These are phyloP conservation scores for Boletellus ananas DNA, from an alignment of 768 basidiomycete species.

Conservation along the genomic window DNA sequence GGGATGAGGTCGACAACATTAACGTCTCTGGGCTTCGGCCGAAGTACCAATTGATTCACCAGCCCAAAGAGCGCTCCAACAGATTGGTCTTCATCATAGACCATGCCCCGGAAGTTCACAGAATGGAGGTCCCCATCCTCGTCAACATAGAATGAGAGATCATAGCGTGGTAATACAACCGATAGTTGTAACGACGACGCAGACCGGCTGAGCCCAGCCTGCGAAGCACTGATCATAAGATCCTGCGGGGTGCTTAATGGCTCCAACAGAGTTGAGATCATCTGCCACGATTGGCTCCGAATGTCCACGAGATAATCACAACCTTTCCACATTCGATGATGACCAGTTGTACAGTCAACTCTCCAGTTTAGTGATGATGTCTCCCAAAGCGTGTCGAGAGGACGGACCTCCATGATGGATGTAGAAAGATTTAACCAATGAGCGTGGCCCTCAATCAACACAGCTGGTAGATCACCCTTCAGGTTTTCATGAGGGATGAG, in stretches of 20 bases:
- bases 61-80: slow-evolving; percentile 45
- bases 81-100: slow-evolving; percentile 39
- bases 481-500: slow-evolving; percentile 11
- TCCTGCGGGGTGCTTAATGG: slow-evolving; percentile 18
- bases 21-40: slow-evolving; percentile 15
- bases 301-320: slow-evolving; percentile 23
- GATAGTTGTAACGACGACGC: slow-evolving; percentile 13
- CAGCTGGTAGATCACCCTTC: slow-evolving; percentile 22
- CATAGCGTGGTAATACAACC: slow-evolving; percentile 37
- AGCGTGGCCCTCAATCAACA: slow-evolving; percentile 18
- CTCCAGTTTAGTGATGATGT: slow-evolving; percentile 25
- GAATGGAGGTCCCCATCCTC: slow-evolving; percentile 35
- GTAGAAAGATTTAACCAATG: slow-evolving; percentile 32
- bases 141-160: slow-evolving; percentile 39
- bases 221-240: slow-evolving; percentile 18
- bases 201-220: not conserved
- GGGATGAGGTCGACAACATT: not conserved
- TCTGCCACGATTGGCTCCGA: slow-evolving; percentile 24
- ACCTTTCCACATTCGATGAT: slow-evolving; percentile 6
- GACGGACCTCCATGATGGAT: slow-evolving; percentile 28
- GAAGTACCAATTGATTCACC: slow-evolving; percentile 37
- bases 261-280: slow-evolving; percentile 21
- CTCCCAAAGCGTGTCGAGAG: slow-evolving; percentile 23
- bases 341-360: slow-evolving; percentile 9
- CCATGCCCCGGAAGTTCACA: slow-evolving; percentile 37